phyloP scores from a whole-genome alignment of 306 rosid genomes.

The Vachellia collinsii region DNA sequence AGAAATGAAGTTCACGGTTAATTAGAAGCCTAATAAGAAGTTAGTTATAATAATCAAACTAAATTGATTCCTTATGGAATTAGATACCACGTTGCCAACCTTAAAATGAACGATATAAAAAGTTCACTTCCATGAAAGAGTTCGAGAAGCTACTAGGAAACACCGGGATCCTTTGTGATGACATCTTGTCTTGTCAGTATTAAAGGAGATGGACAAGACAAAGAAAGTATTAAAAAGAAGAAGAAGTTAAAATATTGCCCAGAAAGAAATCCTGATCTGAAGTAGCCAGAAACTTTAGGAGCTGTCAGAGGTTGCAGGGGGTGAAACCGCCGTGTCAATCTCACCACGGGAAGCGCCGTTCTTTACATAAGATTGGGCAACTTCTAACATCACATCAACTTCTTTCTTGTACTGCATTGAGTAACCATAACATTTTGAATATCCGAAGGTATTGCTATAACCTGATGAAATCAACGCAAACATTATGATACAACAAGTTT shows the following conservation, averaged over 20 bases:
- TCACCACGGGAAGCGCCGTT: constrained; percentile 39
- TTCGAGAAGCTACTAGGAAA: constrained; percentile 27
- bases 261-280: constrained; percentile 37
- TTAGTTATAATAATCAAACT: no score
- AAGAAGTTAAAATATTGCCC: constrained; percentile 35
- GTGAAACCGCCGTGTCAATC: constrained; percentile 37
- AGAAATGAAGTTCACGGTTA: not conserved
- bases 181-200: constrained; percentile 39
- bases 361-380: constrained; percentile 65
- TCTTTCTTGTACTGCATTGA: constrained; percentile 88
- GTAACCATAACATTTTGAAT: constrained; percentile 21
- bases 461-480: constrained; percentile 19
- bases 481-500: constrained; percentile 16
- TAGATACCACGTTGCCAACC: no score
- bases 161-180: constrained; percentile 29
- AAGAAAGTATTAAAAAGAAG: no score
- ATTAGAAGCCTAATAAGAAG: not conserved
- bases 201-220: constrained; percentile 22
- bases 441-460: constrained; percentile 17
- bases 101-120: not conserved
- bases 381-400: constrained; percentile 75
- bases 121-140: constrained; percentile 19
- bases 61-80: not conserved
- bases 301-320: constrained; percentile 45
- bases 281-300: constrained; percentile 37